Evolutionary conservation across 495 filamentous ascomycete species (phyloP), one percentile per base, ranked within the genome.

Genomic region (Penicillium odoratum): DNA sequence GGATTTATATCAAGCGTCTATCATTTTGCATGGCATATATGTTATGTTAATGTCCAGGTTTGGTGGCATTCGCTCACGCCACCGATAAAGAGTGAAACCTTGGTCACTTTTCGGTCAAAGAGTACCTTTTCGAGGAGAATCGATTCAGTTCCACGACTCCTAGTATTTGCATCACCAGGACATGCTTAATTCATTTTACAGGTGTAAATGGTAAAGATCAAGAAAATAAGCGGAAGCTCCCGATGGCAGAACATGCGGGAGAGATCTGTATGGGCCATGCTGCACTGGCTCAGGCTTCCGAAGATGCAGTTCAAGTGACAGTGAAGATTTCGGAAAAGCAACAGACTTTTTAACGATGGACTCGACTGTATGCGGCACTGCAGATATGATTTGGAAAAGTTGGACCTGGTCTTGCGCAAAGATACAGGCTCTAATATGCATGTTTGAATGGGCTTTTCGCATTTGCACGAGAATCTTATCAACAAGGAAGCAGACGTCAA

Each of bases 41-140:
- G 28, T 55, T 61, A n/a, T 51, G 21, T 48, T 60, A 64, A 31
- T 67, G 53, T 58, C 58, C 61, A 18, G 26, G 56, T 40, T 56
- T 65, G 43, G 38, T 55, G 15, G 57, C 48, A 50, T 11, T 65
- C 16, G 26, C 56, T 60, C 53, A 58, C 16, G 34, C 34, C 25
- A 51, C 40, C 4, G 49, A 51, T n/a, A 57, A 56, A 53, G 50
- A 61, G 36, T 21, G 67, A 31, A 50, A 62, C 46, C 59, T 71
- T 42, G 66, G 64, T 26, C 66, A 71, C 51, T 67, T 68, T 57
- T 68, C 60, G n/a, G 67, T 72, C 18, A 66, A 67, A 57, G 67
- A 71, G 45, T 73, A 64, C 34, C 58, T 68, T 29, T 43, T 68
- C 40, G n/a, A 26, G 48, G 3, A 51, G n/a, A 5, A 53, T 61